These are phyloP conservation scores for Leishmania arabica DNA, from an alignment of 208 protist species.

Conservation along the genomic window DNA sequence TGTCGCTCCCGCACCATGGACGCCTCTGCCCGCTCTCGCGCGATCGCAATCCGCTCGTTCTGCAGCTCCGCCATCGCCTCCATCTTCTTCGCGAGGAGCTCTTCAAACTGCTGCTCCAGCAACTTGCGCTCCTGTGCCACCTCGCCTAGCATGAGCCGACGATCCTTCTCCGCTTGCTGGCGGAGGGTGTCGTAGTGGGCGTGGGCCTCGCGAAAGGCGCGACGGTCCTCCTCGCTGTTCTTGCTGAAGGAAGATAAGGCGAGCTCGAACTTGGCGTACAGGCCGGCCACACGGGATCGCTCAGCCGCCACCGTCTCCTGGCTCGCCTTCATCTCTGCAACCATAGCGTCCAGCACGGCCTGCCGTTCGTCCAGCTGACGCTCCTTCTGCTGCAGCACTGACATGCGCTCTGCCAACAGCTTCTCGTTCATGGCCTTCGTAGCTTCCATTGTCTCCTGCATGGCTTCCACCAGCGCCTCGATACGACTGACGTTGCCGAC, in stretches of 20 bases:
- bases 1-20: conserved; percentile 72
- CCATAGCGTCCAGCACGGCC: conserved; percentile 53
- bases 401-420: conserved; percentile 66
- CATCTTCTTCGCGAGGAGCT: conserved; percentile 75
- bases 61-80: conserved; percentile 78
- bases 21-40: conserved; percentile 72
- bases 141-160: conserved; percentile 74
- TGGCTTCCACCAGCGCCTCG: conserved; percentile 56
- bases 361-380: conserved; percentile 62
- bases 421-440: conserved; percentile 67
- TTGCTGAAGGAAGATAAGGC: conserved; percentile 63
- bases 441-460: conserved; percentile 72
- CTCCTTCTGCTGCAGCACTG: conserved; percentile 55
- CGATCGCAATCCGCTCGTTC: conserved; percentile 68
- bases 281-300: conserved; percentile 51
- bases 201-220: conserved; percentile 58
- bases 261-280: conserved; percentile 86
- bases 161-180: conserved; percentile 81
- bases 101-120: conserved; percentile 86
- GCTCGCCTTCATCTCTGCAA: conserved; percentile 56
- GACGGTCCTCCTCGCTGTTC: conserved; percentile 78
- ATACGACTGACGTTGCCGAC: conserved; percentile 62
- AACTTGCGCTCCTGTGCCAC: conserved; percentile 81
- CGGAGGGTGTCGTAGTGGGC: conserved; percentile 81
- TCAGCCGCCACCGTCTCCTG: conserved; percentile 75